Conservation (phyloP, 2,329 filamentous ascomycete genomes). For the Phyllosticta citriasiana region DNA sequence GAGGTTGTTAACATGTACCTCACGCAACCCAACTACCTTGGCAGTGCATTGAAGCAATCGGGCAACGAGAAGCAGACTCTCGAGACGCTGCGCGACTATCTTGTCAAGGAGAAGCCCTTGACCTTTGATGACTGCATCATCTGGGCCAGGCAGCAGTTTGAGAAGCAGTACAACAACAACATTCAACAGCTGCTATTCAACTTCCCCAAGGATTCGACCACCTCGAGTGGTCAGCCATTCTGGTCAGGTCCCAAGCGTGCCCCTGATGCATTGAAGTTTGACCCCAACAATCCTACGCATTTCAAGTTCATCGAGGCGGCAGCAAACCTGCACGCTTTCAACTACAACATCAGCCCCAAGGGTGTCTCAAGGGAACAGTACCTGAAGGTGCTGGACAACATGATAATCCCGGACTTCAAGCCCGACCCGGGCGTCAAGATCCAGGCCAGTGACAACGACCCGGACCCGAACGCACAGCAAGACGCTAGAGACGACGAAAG, state of each 20-base stretch:
- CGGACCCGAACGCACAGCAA: conserved; percentile 70
- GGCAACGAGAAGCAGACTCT: conserved; percentile 92
- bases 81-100: conserved; percentile 79
- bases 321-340: conserved; percentile 91
- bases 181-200: conserved; percentile 94
- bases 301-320: conserved; percentile 79
- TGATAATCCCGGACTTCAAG: conserved; percentile 92
- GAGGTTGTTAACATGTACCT: conserved; percentile 93
- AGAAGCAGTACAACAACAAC: conserved; percentile 93
- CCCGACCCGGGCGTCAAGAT: conserved; percentile 91
- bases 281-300: conserved; percentile 74
- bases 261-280: conserved; percentile 83
- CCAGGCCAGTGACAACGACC: conserved; percentile 89
- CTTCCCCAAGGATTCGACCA: conserved; percentile 89
- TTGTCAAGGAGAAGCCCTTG: conserved; percentile 83
- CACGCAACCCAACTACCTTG: conserved; percentile 81
- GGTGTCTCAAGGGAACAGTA: conserved; percentile 62
- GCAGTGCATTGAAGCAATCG: conserved; percentile 77
- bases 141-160: conserved; percentile 89
- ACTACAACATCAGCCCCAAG: conserved; percentile 91
- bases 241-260: conserved; percentile 98
- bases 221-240: conserved; percentile 81
- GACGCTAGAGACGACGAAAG: conserved; percentile 55
- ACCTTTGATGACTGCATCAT: conserved; percentile 94
- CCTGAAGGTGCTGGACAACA: conserved; percentile 70